Base-by-base conservation (phyloP, 148 eudicot genomes). In the Cornus suecica region DNA sequence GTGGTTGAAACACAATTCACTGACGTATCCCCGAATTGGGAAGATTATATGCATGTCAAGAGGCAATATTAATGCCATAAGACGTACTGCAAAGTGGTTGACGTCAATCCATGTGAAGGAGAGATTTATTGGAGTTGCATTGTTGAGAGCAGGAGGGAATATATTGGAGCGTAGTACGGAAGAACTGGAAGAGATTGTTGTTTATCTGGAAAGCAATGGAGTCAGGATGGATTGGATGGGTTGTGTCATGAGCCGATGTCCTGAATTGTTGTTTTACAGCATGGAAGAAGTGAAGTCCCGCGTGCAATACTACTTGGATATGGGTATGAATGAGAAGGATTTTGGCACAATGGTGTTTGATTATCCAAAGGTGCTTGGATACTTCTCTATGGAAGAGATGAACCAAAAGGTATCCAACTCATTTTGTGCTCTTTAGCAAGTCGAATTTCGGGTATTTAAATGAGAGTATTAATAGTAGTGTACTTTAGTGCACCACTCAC, bases 331-430 rank as follows among this genome's bases (percentile, higher is more conserved):
- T 69, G 87, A 83, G 70, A 85, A 90, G 73, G 99, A 94, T 80
- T 94, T 94, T 79, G 99, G 99, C 45, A 94, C 99, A 8, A 94
- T 94, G 99, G 92, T 94, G 56, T 94, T 86, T 74, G 97, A 94
- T 78, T 94, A 74, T 75, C 97, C 98, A 54, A 89, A 85, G 79
- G 96, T 90, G 68, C 88, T 94, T 65, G 99, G 99, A 31, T 92
- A 74, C 82, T 85, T 84, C 74, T 76, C 86, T 27, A 81, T 92
- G 68, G 99, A 94, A 58, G 96, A 94, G 78, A 94, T 94, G 99
- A 88, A 87, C 74, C 83, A 82, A 75, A 92, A 94, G 97, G 99
- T 94, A 88, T 48, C 58, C 58, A 41, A 69, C 51, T 41, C n/a
- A 34, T 41, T 37, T 41, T 25, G 27, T 42, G 27, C 28, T 23